phyloP scores from a whole-genome alignment of 768 basidiomycete species.

The Podaxis rugospora region DNA sequence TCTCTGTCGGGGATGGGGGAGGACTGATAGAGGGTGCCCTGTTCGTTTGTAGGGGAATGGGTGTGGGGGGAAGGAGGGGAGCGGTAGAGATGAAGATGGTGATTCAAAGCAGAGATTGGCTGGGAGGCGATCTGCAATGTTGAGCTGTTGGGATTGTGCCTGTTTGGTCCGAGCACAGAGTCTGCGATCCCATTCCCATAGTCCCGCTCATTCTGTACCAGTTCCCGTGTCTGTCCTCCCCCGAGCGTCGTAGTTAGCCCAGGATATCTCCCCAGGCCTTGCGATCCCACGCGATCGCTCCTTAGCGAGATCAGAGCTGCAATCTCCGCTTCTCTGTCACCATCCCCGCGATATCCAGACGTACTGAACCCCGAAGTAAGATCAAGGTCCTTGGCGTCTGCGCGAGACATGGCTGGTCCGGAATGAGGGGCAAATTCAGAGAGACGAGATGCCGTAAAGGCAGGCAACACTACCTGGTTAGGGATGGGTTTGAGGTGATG shows the following conservation, averaged over 20 bases:
- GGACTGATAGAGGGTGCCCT: conserved; percentile 21
- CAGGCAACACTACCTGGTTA: not conserved
- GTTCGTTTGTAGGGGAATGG: conserved; percentile 15
- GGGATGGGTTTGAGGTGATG: not conserved
- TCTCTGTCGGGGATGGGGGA: conserved; percentile 29
- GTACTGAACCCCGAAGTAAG: conserved; percentile 28
- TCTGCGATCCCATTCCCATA: conserved; percentile 11
- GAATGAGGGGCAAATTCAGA: conserved; percentile 7
- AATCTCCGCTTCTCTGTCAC: conserved; percentile 3
- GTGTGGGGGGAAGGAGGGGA: conserved; percentile 24
- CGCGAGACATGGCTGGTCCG: conserved; percentile 35
- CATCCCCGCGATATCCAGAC: not conserved
- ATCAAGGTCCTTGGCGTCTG: conserved; percentile 38
- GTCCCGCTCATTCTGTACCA: conserved; percentile 19
- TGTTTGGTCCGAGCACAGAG: conserved; percentile 34
- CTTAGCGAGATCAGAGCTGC: not conserved
- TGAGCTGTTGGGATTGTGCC: conserved; percentile 32
- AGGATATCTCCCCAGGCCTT: not conserved
- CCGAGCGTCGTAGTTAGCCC: not conserved
- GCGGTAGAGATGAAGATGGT: conserved; percentile 32
- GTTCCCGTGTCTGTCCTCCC: not conserved
- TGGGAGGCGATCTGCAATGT: conserved; percentile 22
- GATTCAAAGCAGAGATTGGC: conserved; percentile 44
- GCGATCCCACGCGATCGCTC: conserved; percentile 5
- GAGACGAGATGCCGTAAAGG: conserved; percentile 13